Percentiles rank a stretch among this genome's conserved stretches.
These are phyloP conservation scores for Tilletia indica DNA, from an alignment of 1,284 basidiomycete species.

Conservation along the genomic window DNA sequence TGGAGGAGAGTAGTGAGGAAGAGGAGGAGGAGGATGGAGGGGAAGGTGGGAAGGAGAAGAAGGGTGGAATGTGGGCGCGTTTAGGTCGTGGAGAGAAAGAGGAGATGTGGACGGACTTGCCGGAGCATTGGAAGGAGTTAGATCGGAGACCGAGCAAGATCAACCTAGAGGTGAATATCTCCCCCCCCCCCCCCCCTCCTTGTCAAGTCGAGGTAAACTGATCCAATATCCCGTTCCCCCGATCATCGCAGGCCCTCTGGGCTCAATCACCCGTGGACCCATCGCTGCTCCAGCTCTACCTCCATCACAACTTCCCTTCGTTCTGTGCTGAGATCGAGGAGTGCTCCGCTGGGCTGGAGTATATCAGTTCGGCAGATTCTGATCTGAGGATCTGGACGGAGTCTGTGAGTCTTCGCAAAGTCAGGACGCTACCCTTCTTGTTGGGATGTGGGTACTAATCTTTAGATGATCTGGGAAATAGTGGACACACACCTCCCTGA, in stretches of 20 bases:
- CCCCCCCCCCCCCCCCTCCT: neutral
- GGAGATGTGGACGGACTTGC: slow-evolving; percentile 53
- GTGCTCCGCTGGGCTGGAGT: slow-evolving; percentile 70
- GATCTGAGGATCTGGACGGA: slow-evolving; percentile 64
- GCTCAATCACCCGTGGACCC: slow-evolving; percentile 86
- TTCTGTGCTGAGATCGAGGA: slow-evolving; percentile 79
- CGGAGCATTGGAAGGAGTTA: slow-evolving; percentile 64
- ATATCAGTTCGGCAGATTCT: slow-evolving; percentile 76
- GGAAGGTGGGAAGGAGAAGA: neutral
- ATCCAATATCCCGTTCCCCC: neutral
- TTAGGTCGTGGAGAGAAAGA: neutral
- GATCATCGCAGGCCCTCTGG: slow-evolving; percentile 60
- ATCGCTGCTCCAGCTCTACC: slow-evolving; percentile 79
- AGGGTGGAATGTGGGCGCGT: too few relatives aligned
- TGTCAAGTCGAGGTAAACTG: neutral
- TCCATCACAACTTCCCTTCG: slow-evolving; percentile 86
- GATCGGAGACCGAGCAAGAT: slow-evolving; percentile 73
- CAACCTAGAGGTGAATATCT: slow-evolving; percentile 57
- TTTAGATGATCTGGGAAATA: slow-evolving; percentile 45
- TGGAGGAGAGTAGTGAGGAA: neutral
- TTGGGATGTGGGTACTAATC: neutral
- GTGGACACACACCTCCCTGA: slow-evolving; percentile 66
- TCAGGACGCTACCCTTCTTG: neutral
- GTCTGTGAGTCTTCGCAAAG: slow-evolving; percentile 62
- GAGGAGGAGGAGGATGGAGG: neutral